phyloP scores from a whole-genome alignment of 768 basidiomycete genomes.

The Amanita thiersii region DNA sequence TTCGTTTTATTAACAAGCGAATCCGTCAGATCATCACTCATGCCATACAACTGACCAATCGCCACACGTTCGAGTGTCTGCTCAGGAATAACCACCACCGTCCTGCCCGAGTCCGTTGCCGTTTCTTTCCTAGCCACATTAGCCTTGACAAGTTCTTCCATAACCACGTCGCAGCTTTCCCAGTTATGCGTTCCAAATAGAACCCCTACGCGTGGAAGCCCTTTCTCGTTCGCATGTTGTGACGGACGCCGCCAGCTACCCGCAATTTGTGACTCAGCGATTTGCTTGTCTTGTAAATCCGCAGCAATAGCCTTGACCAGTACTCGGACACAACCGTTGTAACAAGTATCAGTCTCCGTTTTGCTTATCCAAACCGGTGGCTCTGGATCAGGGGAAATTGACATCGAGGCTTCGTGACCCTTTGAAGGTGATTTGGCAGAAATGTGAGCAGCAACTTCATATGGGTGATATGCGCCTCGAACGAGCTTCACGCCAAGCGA shows the following conservation, averaged over 20 bases:
- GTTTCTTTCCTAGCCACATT: slow-evolving; percentile 41
- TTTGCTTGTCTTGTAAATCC: too few species aligned
- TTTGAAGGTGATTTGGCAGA: slow-evolving; percentile 9
- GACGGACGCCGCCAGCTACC: too few species aligned
- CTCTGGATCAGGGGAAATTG: slow-evolving; percentile 47
- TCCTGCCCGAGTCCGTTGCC: slow-evolving; percentile 12
- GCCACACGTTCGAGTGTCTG: slow-evolving; percentile 58
- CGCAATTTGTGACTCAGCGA: too few species aligned
- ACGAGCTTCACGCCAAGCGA: slow-evolving; percentile 88
- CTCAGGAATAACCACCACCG: slow-evolving; percentile 31
- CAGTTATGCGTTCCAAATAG: slow-evolving; percentile 88
- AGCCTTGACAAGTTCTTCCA: slow-evolving; percentile 47
- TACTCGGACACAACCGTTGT: slow-evolving; percentile 49
- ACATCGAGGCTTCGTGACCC: slow-evolving; percentile 19
- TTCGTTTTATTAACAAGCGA: slow-evolving; percentile 50
- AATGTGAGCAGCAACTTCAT: slow-evolving; percentile 52
- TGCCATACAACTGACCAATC: slow-evolving; percentile 83
- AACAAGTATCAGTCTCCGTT: slow-evolving; percentile 65
- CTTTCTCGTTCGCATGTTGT: neutral
- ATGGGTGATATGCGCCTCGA: slow-evolving; percentile 83
- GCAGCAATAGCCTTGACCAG: slow-evolving; percentile 50
- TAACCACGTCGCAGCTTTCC: slow-evolving; percentile 52
- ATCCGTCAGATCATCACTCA: slow-evolving; percentile 78
- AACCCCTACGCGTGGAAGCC: slow-evolving; percentile 39
- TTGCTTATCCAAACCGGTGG: slow-evolving; percentile 70